Conservation (phyloP, 345 rosid genomes). For the Murraya koenigii region DNA sequence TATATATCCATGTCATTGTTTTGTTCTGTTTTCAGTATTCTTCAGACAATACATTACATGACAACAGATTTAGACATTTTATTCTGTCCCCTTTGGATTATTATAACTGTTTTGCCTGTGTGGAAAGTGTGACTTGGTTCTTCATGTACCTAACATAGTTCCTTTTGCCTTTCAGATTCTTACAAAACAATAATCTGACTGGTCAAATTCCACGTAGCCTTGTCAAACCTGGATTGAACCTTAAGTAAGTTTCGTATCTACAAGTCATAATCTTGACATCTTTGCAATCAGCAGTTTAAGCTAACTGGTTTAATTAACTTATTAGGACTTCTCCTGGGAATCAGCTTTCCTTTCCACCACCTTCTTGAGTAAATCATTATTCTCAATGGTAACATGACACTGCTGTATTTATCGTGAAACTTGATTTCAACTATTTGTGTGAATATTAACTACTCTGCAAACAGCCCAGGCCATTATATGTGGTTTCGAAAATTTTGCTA, state of each 20-base stretch:
- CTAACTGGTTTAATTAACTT: constrained; percentile 21
- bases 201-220: constrained; percentile 64
- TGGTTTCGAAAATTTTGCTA: constrained; percentile 15
- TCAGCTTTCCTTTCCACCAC: constrained; percentile 29
- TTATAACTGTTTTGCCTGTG: background rate
- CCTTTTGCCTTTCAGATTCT: constrained; percentile 46
- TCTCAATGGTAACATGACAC: background rate
- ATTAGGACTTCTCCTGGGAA: constrained; percentile 50
- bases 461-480: background rate
- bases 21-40: constrained; percentile 2
- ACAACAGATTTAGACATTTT: constrained; percentile 4
- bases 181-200: constrained; percentile 86
- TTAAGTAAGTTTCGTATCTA: constrained; percentile 43
- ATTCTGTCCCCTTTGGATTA: background rate
- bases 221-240: constrained; percentile 43
- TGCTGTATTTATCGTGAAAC: background rate
- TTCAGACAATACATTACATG: background rate
- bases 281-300: background rate
- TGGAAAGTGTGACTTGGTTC: constrained; percentile 9
- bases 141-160: constrained; percentile 13
- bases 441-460: background rate
- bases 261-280: background rate
- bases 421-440: constrained; percentile 2
- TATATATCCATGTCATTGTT: background rate
- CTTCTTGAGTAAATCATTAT: constrained; percentile 27